Base-by-base conservation (phyloP, 2,329 filamentous ascomycete genomes). In the Scedosporium boydii region DNA sequence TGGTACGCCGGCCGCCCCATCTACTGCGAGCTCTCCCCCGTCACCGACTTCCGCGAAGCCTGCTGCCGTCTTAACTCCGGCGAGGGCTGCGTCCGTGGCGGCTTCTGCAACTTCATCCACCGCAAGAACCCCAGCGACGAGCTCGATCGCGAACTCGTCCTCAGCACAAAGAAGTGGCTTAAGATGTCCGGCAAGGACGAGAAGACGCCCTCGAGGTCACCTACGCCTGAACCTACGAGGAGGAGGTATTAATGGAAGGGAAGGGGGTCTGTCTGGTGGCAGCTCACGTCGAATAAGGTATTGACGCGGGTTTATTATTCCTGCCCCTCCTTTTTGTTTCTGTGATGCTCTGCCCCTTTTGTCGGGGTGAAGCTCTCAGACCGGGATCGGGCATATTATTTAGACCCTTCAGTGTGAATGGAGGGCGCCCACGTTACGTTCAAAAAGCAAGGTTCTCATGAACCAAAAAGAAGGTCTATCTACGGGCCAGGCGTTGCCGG, bases 21-120 rank as follows among this genome's bases (percentile, higher is more conserved):
- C 76, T 99, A 99, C 81, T 97, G 93, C 85, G 95, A 99, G 78
- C 81, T 99, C 63, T 93, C 88, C 61, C 95, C 95, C 69, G 95
- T 99, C 63, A 99, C 95, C 66, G 95, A 99, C 78, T 99, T 99
- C 77, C 85, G 95, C 73, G 95, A 99, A 80, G 95, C 95, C 18
- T 99, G 95, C 75, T 99, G 95, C 77, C 85, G 95, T 62, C 82
- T 98, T 27, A 99, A 99, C 72, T 90, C 85, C 46, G 95, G 95
- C 65, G 95, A 98, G 76, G 95, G 95, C 55, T 99, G 95, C 76
- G 92, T 96, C 53, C 84, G 95, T 67, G 95, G 93, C 66, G 95
- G 95, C 38, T 98, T 98, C 80, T 99, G 95, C 83, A 99, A 99
- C 76, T 99, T 99, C 76, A 99, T 99, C 67, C 95, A 99, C 75